phyloP scores from a whole-genome alignment of 2,329 filamentous ascomycete genomes.

The Cercospora canescens region DNA sequence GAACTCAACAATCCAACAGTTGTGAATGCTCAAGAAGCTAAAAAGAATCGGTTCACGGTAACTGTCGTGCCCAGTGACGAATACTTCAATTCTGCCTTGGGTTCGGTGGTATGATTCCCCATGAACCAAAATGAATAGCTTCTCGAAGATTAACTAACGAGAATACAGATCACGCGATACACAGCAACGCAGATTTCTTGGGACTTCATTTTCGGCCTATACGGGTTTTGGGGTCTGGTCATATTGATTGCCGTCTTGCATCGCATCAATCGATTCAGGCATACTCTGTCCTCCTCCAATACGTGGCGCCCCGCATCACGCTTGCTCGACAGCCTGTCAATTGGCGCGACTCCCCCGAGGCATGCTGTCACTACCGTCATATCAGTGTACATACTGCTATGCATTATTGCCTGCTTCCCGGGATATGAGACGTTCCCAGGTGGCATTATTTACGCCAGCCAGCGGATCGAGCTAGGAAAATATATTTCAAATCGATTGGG shows the following conservation, averaged over 20 bases:
- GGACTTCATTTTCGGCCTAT: slow-evolving; percentile 17
- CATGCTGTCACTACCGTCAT: slow-evolving; percentile 49
- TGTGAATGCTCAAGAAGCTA: not conserved
- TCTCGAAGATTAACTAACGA: not conserved
- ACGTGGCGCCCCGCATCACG: not conserved
- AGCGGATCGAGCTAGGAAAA: slow-evolving; percentile 34
- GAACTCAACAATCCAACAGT: not conserved
- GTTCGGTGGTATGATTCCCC: not conserved
- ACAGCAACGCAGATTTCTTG: not conserved
- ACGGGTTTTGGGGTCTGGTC: slow-evolving; percentile 43
- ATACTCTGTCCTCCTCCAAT: not conserved
- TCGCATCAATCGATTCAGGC: slow-evolving; percentile 25
- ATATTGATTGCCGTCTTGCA: slow-evolving; percentile 38
- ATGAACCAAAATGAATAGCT: too few species aligned
- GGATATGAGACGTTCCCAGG: slow-evolving; percentile 46
- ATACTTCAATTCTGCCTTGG: not conserved
- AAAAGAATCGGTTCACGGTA: not conserved
- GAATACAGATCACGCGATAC: not conserved
- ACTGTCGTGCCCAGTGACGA: not conserved
- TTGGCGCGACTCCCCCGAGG: slow-evolving; percentile 43
- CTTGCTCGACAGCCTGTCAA: slow-evolving; percentile 13
- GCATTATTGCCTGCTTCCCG: slow-evolving; percentile 44
- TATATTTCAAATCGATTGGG: slow-evolving; percentile 65
- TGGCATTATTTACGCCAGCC: slow-evolving; percentile 48
- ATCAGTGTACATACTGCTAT: slow-evolving; percentile 46